Conservation (phyloP, 2,329 filamentous ascomycete species). For the Aspergillus pseudotamarii region DNA sequence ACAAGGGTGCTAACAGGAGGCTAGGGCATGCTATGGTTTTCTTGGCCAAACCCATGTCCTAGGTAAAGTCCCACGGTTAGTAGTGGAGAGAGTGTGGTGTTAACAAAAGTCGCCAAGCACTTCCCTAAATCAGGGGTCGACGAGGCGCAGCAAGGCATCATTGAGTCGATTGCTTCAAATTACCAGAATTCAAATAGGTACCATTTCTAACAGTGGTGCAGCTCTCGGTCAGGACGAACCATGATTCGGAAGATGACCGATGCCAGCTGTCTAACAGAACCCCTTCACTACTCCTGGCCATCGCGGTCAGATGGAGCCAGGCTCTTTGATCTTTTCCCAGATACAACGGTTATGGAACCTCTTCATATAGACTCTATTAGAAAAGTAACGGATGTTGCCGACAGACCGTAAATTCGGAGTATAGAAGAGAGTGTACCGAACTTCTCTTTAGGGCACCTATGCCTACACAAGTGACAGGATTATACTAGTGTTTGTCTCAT, state of each 20-base stretch:
- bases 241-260: slow-evolving; percentile 1
- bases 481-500: not conserved
- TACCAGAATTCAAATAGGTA: not conserved
- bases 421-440: not conserved
- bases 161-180: not conserved
- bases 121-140: slow-evolving; percentile 4
- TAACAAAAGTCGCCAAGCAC: not conserved
- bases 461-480: not conserved
- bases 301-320: not conserved
- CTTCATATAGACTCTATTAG: not conserved
- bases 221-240: not conserved
- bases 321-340: not conserved
- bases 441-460: not conserved
- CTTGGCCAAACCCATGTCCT: not conserved
- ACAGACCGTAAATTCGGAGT: not conserved
- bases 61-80: not conserved
- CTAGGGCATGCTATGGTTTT: not conserved
- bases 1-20: not conserved
- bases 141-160: slow-evolving; percentile 4
- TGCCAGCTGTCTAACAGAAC: not conserved
- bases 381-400: not conserved
- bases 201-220: not conserved
- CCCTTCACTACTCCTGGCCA: not conserved
- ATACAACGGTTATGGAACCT: not conserved
- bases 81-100: not conserved